These are phyloP conservation scores for Aspergillus floridensis DNA, from an alignment of 2,329 filamentous ascomycete genomes.

Conservation along the genomic window DNA sequence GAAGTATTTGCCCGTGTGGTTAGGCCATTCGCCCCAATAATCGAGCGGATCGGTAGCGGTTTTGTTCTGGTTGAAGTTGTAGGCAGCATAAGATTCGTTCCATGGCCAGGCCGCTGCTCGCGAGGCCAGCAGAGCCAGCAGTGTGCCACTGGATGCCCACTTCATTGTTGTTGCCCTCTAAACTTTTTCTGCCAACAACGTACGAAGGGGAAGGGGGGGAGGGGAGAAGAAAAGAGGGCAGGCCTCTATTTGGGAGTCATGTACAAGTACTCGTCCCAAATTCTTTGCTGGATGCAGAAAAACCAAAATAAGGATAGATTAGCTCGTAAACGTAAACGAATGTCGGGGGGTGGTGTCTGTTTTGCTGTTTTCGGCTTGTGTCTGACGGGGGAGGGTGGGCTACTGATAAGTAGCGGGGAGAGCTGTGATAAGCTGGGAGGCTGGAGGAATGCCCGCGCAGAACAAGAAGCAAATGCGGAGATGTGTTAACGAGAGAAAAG, in stretches of 20 bases:
- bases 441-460: background rate
- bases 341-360: background rate
- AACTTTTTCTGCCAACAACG: background rate
- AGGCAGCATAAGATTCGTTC: conserved; percentile 49
- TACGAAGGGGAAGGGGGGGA: background rate
- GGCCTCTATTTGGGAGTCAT: background rate
- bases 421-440: background rate
- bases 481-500: background rate
- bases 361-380: background rate
- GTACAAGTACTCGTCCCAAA: background rate
- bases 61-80: conserved; percentile 60
- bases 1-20: conserved; percentile 46
- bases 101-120: conserved; percentile 40
- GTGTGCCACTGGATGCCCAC: conserved; percentile 21
- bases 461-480: background rate
- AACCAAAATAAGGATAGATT: background rate
- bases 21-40: conserved; percentile 57
- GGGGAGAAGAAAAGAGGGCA: background rate
- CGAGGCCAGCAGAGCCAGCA: conserved; percentile 26
- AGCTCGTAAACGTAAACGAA: background rate
- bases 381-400: background rate
- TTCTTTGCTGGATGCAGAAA: background rate
- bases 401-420: background rate
- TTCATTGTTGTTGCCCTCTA: conserved; percentile 21
- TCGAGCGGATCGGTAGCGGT: conserved; percentile 54